These are phyloP conservation scores for Secale cereale DNA, from an alignment of 176 grass and related monocot genomes.

Conservation along the genomic window DNA sequence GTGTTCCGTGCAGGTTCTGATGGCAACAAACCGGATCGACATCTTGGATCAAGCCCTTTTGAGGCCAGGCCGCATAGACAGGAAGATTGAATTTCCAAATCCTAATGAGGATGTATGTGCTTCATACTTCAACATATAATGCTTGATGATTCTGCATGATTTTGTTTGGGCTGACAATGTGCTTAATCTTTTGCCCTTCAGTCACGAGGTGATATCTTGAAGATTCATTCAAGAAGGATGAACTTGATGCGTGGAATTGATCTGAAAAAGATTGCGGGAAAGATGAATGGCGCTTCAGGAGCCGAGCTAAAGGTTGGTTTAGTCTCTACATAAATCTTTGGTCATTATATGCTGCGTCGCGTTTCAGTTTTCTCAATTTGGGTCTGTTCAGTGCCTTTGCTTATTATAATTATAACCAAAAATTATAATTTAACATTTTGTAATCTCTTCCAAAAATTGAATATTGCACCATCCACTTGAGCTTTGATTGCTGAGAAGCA, in stretches of 20 bases:
- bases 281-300: constrained; percentile 98
- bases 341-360: neutral
- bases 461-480: neutral
- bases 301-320: constrained; percentile 92
- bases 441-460: neutral
- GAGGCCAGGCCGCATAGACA: constrained; percentile 96
- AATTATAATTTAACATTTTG: neutral
- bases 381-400: neutral
- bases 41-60: constrained; percentile 97
- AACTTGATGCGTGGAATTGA: constrained; percentile 99
- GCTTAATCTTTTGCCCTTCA: constrained; percentile 40
- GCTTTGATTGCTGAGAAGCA: neutral
- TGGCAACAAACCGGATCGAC: constrained; percentile 99
- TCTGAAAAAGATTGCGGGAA: constrained; percentile 95
- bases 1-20: constrained; percentile 69
- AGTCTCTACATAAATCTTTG: neutral
- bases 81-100: constrained; percentile 99
- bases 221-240: constrained; percentile 99
- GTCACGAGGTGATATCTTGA: constrained; percentile 95
- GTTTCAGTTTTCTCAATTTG: neutral
- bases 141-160: neutral
- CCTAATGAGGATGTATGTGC: constrained; percentile 87
- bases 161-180: constrained; percentile 8
- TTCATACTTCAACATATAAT: neutral
- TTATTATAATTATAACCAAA: neutral